Evolutionary conservation across 495 filamentous ascomycete genomes (phyloP).

Genomic region (Rhizodiscina lignyota): DNA sequence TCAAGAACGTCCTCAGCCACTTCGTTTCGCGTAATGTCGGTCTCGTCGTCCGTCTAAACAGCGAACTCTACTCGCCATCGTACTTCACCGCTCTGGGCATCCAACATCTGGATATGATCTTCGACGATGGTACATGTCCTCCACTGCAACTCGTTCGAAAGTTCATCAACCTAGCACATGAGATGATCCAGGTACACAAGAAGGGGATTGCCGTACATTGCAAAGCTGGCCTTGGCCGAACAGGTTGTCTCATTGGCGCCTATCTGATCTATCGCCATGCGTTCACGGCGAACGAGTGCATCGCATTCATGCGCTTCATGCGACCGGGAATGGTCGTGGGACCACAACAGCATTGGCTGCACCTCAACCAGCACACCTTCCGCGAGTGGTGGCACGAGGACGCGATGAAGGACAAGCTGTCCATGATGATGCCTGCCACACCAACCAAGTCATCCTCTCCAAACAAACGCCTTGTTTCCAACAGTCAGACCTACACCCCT

Average conservation of each 20-base stretch:
- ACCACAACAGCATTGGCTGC: slow-evolving; percentile 98
- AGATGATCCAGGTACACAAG: slow-evolving; percentile 75
- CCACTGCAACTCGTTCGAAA: slow-evolving; percentile 67
- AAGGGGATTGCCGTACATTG: slow-evolving; percentile 93
- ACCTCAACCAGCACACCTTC: slow-evolving; percentile 91
- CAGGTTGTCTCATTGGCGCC: slow-evolving; percentile 88
- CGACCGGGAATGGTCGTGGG: slow-evolving; percentile 97
- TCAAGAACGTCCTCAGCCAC: slow-evolving; percentile 88
- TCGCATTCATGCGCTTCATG: slow-evolving; percentile 99
- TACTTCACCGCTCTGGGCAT: slow-evolving; percentile 94
- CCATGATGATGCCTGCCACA: slow-evolving; percentile 42
- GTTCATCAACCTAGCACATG: slow-evolving; percentile 88
- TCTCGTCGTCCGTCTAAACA: slow-evolving; percentile 88
- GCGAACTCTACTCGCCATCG: slow-evolving; percentile 82
- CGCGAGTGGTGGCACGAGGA: slow-evolving; percentile 98
- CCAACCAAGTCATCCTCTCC: slow-evolving; percentile 37
- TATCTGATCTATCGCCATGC: slow-evolving; percentile 95
- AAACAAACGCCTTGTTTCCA: slow-evolving; percentile 31
- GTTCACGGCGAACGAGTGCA: slow-evolving; percentile 97
- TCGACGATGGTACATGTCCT: slow-evolving; percentile 95
- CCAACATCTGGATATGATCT: slow-evolving; percentile 95
- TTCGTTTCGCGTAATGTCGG: slow-evolving; percentile 71
- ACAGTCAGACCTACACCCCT: slow-evolving; percentile 61
- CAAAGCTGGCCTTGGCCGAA: slow-evolving; percentile 94
- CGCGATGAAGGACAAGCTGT: slow-evolving; percentile 41